Base-by-base conservation (phyloP, 2,329 filamentous ascomycete species). In the Fusarium staphyleae region DNA sequence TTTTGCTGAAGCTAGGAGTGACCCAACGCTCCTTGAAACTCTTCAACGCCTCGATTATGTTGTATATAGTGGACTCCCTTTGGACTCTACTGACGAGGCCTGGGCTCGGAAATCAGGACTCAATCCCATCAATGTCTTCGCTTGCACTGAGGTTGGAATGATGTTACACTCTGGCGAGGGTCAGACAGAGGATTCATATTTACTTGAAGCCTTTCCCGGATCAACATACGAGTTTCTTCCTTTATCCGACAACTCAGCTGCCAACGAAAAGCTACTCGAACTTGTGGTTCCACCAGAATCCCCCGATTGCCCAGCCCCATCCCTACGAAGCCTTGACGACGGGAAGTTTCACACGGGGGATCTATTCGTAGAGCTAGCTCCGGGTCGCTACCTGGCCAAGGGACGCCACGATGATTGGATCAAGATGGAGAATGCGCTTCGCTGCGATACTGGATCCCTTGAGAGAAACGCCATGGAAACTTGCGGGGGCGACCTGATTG, bases 341-440 rank as follows among this genome's bases (percentile, higher is more conserved):
- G 71, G 18, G 33, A 54, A 24, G 26, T 57, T 55, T 24, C 58
- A 60, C 30, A 55, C 63, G 3, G 55, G 60, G 16, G 62, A 57
- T 16, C 34, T 64, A 14, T 65, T 66, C 12, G 45, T 49, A 1
- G 52, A 62, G 34, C 43, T 54, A 3, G 35, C 13, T 19, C 52
- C 56, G 4, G 52, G 53, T 3, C n/a, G 34, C 5, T 60, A 55
- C 26, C 9, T 44, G 2, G 40, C 43, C 5, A 44, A 50, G n/a
- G 59, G 59, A 4, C 56, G 59, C 22, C 46, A 47, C 2, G 56
- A 62, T 15, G 51, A 55, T 29, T 60, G 59, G 56, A 62, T 62
- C 50, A 62, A 62, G 26, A 60, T 60, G 56, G 34, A 57, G 24
- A 28, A 14, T 9, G 32, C 51, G 4, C 44, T 55, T 14, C 52